Evolutionary conservation across 768 basidiomycete species (phyloP), one percentile per base, ranked within the genome.

Genomic region (Mycena albidolilacea): DNA sequence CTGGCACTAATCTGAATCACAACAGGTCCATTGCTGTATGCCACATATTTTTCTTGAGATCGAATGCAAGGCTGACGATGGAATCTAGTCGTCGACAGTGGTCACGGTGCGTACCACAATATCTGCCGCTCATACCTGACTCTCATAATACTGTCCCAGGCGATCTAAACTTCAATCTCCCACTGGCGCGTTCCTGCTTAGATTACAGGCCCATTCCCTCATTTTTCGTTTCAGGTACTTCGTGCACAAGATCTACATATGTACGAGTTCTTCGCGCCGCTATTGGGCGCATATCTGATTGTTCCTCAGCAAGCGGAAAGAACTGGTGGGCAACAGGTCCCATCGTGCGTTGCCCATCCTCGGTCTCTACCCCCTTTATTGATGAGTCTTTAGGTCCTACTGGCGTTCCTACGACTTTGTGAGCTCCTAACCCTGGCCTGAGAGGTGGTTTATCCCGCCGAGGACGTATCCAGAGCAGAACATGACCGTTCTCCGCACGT

Each of bases 261-360:
- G 72, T 76, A 67, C 35, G 61, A 57, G 19, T 55, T 14, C 50
- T n/a, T 7, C 11, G 17, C 15, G 39, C 15, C 5, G 38, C 5
- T 43, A 17, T 12, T 39, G 30, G 30, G 30, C 30, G 1, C 55
- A 5, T 14, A 15, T n/a, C 48, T 57, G 3, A 60, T 8, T 4
- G 19, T 17, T 52, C 15, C 37, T 38, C 37, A 75, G 75, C 73
- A 43, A 72, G 70, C 43, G 72, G 63, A 7, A 64, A 66, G 72
- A 76, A 74, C 23, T 76, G 73, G 72, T 76, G 67, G 70, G 67
- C 76, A 2, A 74, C 68, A 7, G 72, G 52, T 4, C 75, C 75
- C 6, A 69, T 77, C 12, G 75, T 74, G 50, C 57, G 54, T 60
- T 44, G 9, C 50, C 8, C 21, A 8, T 41, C 12, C 14, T 15